Base-by-base conservation (phyloP, 2,329 filamentous ascomycete species). In the Neoarthrinium moseri region DNA sequence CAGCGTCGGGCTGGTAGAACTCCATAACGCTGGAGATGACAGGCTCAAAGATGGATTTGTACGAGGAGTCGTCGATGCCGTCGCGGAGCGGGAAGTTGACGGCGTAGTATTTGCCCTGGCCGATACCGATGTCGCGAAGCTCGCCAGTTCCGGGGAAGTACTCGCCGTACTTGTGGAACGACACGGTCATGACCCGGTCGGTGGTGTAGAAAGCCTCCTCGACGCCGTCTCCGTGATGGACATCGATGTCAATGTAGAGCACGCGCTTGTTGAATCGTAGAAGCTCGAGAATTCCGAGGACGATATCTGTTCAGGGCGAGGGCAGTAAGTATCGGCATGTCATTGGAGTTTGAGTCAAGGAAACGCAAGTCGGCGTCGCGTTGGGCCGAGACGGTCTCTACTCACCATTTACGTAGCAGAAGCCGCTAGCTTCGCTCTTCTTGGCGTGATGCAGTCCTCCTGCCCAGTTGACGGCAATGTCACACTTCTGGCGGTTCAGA, bases 381-480 rank as follows among this genome's bases (percentile, higher is more conserved):
- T 15, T 38, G 35, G n/a, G 35, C 18, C 35, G 11, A 38, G n/a
- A 22, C 35, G 10, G 7, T 29, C 12, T 10, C 22, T 18, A 75
- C 70, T 75, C 82, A 81, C 89, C 92, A 65, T 99, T 99, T 57
- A 97, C 89, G 66, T 99, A 99, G 74, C 94, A 99, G 73, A 99
- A 99, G 27, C 94, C 94, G 58, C 87, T 92, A 49, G 94, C 94
- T 71, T 96, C 91, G 54, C 87, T 88, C 71, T 97, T 97, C 69
- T 97, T 96, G 34, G 94, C 94, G 67, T 99, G 94, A 67, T 99
- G 94, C 38, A 99, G 81, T 21, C 94, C 94, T 42, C 94, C 94
- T 35, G 91, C 94, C 94, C 94, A 99, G 69, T 97, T 97, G 66
- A 99, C 89, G 17, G 94, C 94, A 59, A 99, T 96, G 66, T 97